These are phyloP conservation scores for Colletotrichum tropicale DNA, from an alignment of 2,329 filamentous ascomycete species.

Conservation along the genomic window DNA sequence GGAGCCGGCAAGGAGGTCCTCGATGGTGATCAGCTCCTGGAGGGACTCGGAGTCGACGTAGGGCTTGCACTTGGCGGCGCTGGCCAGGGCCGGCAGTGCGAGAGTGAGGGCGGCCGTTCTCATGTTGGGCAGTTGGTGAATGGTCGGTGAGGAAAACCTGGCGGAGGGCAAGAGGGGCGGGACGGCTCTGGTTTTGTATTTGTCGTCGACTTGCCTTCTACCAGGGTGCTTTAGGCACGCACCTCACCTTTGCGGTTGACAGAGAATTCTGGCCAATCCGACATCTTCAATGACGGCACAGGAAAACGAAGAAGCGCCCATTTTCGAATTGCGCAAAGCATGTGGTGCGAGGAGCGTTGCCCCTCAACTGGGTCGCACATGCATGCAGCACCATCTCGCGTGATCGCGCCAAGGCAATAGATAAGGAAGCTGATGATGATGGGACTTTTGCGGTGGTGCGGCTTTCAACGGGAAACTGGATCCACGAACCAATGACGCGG, in stretches of 20 bases:
- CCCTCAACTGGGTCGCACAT: not conserved
- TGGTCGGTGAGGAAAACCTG: not conserved
- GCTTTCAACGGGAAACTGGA: not conserved
- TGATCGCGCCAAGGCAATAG: constrained; percentile 10
- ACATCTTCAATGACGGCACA: too few species aligned
- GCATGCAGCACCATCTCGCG: not conserved
- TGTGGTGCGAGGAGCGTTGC: not conserved
- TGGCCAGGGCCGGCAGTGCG: constrained; percentile 26
- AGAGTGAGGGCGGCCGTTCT: constrained; percentile 26
- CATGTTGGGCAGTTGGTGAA: not conserved
- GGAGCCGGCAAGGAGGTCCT: constrained; percentile 46
- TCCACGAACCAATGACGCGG: not conserved
- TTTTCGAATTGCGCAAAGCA: too few species aligned
- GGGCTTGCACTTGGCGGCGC: constrained; percentile 30
- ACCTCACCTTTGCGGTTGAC: too few species aligned
- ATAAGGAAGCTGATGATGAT: constrained; percentile 7
- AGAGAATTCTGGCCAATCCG: too few species aligned
- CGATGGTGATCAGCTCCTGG: constrained; percentile 40
- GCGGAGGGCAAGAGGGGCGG: not conserved
- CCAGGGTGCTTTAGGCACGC: too few species aligned
- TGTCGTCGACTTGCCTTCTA: not conserved
- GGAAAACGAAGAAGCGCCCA: too few species aligned
- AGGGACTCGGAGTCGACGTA: constrained; percentile 42
- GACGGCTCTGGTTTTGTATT: not conserved
- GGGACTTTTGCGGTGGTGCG: not conserved